Base-by-base conservation (phyloP, 441 rosid genomes). In the Oxalis stricta region DNA sequence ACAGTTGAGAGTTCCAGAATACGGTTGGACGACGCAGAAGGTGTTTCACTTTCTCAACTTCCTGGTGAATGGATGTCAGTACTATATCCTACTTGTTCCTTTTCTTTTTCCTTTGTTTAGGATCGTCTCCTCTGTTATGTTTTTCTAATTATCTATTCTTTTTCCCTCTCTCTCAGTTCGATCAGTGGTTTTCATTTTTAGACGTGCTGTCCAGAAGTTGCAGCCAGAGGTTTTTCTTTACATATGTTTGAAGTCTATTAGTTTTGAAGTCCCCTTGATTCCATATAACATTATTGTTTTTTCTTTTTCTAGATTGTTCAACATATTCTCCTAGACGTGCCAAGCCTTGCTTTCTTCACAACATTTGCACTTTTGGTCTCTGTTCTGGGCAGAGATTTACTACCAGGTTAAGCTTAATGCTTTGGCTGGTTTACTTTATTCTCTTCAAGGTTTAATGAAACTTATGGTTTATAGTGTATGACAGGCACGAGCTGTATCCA, bases 301-400 rank as follows among this genome's bases (percentile, higher is more conserved):
- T 28, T 21, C 50, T 10, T 33, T 7, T 32, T 53, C 60, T 59
- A 85, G 96, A 75, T 82, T 59, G 20, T 79, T 56, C 86, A 70
- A 78, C 91, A 79, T 56, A 60, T 86, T 33, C 56, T 86, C 50
- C 83, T 86, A 57, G 96, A 83, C 64, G 10, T 83, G 65, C 96
- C 96, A 4, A 83, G 96, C 49, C 85, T 86, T 58, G 85, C 78
- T 44, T 86, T 83, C 77, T 80, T 83, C 82, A 80, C 96, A 1
- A 86, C 96, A 2, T 86, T 77, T 37, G 85, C 84, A 0, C 96
- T 86, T 24, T 35, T 86, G 53, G 92, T 86, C n/a, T 43, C 80
- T 86, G 64, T 86, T 86, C 60, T 86, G 96, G 96, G 96, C 96
- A 1, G 96, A 86, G 61, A 86, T 86, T 38, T 86, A 86, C 65